These are phyloP conservation scores for Ogataea pilisensis DNA, from an alignment of 805 yeast genomes.

Conservation along the genomic window DNA sequence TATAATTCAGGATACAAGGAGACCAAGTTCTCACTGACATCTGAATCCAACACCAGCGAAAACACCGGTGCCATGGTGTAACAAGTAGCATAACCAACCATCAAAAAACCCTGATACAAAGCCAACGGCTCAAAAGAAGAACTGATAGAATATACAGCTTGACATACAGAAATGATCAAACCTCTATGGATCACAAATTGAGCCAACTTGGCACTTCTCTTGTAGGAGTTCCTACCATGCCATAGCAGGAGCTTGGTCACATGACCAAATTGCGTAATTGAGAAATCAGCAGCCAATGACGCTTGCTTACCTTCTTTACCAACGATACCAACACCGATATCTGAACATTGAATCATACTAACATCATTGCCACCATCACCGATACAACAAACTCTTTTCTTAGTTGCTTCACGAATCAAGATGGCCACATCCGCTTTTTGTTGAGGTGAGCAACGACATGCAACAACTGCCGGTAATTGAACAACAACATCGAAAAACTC, in stretches of 20 bases:
- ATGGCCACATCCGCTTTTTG: conserved; percentile 95
- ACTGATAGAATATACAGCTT: conserved; percentile 84
- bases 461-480: conserved; percentile 87
- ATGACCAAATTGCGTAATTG: conserved; percentile 87
- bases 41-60: conserved; percentile 85
- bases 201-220: conserved; percentile 89
- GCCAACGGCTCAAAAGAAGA: conserved; percentile 93
- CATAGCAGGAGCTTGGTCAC: conserved; percentile 81
- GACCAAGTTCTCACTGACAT: conserved; percentile 85
- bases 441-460: conserved; percentile 98
- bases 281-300: conserved; percentile 93
- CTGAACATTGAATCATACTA: conserved; percentile 97
- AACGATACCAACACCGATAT: conserved; percentile 98
- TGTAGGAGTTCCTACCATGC: conserved; percentile 98
- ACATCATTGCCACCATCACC: conserved; percentile 99
- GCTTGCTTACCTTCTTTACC: conserved; percentile 99
- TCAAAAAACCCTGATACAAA: conserved; percentile 89
- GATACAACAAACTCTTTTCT: conserved; percentile 91
- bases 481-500: conserved; percentile 80
- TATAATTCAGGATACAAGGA: conserved; percentile 91
- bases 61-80: conserved; percentile 99
- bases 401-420: conserved; percentile 71
- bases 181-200: conserved; percentile 98
- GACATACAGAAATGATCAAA: conserved; percentile 86
- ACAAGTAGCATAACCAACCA: conserved; percentile 97